phyloP scores from a whole-genome alignment of 768 basidiomycete species.

The Lepiota venenata region DNA sequence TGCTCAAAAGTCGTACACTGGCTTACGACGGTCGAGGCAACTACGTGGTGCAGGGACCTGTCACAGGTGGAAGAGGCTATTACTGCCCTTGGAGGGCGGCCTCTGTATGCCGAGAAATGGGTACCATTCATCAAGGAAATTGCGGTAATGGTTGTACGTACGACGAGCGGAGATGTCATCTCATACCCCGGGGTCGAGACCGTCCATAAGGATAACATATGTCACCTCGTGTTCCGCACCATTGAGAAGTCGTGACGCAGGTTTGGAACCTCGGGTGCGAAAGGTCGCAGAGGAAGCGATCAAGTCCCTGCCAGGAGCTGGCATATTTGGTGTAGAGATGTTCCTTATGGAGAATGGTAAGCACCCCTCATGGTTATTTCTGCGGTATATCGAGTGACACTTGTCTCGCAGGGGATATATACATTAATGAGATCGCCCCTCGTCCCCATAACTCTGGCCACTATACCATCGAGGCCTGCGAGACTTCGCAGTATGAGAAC shows the following conservation, averaged over 20 bases:
- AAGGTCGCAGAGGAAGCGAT: slow-evolving; percentile 79
- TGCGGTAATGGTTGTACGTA: slow-evolving; percentile 95
- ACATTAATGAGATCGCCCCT: slow-evolving; percentile 96
- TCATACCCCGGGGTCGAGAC: slow-evolving; percentile 96
- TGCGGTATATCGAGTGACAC: not conserved
- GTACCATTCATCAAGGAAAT: slow-evolving; percentile 87
- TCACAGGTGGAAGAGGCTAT: slow-evolving; percentile 51
- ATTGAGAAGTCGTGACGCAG: slow-evolving; percentile 55
- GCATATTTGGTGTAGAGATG: slow-evolving; percentile 98
- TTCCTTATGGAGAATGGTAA: slow-evolving; percentile 87
- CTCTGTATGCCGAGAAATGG: slow-evolving; percentile 94
- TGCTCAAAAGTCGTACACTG: slow-evolving; percentile 94
- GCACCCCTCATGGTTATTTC: slow-evolving; percentile 17
- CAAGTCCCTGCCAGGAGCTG: slow-evolving; percentile 77
- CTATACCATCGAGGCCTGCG: slow-evolving; percentile 97
- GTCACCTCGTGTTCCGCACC: slow-evolving; percentile 93
- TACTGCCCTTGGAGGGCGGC: slow-evolving; percentile 54
- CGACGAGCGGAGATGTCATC: slow-evolving; percentile 55
- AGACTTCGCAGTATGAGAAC: slow-evolving; percentile 96
- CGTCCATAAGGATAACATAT: slow-evolving; percentile 89
- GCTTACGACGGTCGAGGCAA: slow-evolving; percentile 98
- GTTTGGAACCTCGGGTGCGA: slow-evolving; percentile 58
- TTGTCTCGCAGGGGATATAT: slow-evolving; percentile 54
- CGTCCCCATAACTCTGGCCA: slow-evolving; percentile 98
- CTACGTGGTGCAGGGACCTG: slow-evolving; percentile 60